A percentile compares a stretch with the other conserved stretches of the same genome.
These are phyloP conservation scores for Acanthamoeba sp. DNA, from an alignment of 208 protist species.

Conservation along the genomic window DNA sequence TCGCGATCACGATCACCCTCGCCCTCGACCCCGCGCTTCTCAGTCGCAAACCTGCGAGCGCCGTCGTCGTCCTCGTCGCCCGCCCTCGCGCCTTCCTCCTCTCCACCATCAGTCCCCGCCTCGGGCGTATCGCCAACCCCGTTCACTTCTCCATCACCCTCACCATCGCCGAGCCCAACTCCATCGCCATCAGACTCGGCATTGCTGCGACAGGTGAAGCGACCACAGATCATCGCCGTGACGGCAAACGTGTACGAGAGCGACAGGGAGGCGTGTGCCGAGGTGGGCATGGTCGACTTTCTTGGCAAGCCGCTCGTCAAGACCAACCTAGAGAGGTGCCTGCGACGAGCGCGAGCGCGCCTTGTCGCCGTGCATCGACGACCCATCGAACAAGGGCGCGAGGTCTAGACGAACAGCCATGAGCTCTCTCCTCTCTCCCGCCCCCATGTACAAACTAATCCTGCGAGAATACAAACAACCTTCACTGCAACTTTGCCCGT, in stretches of 20 bases:
- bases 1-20: background rate
- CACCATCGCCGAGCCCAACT: no score
- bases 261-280: conserved; percentile 21
- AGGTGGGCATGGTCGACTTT: conserved; percentile 15
- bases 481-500: no score
- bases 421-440: no score
- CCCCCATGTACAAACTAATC: no score
- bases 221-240: conserved; percentile 19
- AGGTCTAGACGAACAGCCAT: no score
- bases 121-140: no score
- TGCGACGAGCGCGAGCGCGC: background rate
- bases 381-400: background rate
- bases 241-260: conserved; percentile 51
- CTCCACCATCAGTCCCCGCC: no score
- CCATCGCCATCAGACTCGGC: background rate
- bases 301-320: background rate
- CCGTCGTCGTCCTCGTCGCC: background rate
- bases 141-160: no score
- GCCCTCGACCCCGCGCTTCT: background rate
- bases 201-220: background rate
- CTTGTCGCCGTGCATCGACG: background rate
- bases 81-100: background rate
- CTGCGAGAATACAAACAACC: no score
- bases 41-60: background rate
- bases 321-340: background rate